phyloP scores from a whole-genome alignment of 192 early-diverging fungal species.

The Diversispora epigaea region DNA sequence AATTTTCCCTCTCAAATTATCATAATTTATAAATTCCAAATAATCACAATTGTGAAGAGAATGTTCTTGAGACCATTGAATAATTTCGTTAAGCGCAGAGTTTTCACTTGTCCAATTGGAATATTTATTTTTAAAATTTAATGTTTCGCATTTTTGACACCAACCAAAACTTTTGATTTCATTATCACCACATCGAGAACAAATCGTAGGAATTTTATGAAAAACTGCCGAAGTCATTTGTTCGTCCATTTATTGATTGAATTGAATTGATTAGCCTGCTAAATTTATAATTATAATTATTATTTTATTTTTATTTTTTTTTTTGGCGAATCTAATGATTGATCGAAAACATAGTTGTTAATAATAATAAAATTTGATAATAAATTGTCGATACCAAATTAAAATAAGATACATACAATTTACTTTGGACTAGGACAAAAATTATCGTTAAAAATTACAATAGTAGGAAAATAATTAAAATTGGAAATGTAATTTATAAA shows the following conservation, averaged over 20 bases:
- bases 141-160: not conserved
- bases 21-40: constrained; percentile 1
- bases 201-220: too few species aligned
- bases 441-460: too few species aligned
- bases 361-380: too few species aligned
- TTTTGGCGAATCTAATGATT: too few species aligned
- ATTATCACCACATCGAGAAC: too few species aligned
- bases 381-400: too few species aligned
- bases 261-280: not conserved
- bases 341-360: too few species aligned
- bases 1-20: not conserved
- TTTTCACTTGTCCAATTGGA: not conserved
- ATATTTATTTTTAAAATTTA: not conserved
- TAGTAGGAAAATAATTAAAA: too few species aligned
- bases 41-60: not conserved
- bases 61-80: not conserved
- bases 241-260: not conserved
- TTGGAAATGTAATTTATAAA: too few species aligned
- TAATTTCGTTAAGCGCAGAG: not conserved
- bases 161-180: not conserved
- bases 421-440: too few species aligned
- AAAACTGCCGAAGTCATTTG: not conserved
- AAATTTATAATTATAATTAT: not conserved
- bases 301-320: too few species aligned
- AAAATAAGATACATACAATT: too few species aligned